Conservation (phyloP, 176 grass and related monocot species). For the Aegilops tauschii region DNA sequence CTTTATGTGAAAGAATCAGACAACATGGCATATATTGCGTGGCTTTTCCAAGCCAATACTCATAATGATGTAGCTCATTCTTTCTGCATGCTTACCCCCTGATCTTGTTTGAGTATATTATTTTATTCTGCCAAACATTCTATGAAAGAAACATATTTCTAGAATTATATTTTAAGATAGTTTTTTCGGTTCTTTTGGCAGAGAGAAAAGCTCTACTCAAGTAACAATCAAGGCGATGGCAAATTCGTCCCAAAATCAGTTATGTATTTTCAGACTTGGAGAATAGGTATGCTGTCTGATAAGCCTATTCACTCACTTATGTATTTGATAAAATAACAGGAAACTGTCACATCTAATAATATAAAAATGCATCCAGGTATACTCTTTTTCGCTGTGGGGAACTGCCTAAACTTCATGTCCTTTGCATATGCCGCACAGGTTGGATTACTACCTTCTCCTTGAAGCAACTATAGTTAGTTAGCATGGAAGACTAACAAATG, state of each 20-base stretch:
- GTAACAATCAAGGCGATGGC: constrained; percentile 60
- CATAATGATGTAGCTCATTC: background rate
- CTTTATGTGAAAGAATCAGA: constrained; percentile 18
- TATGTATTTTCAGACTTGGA: constrained; percentile 96
- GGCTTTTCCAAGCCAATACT: background rate
- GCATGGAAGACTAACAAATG: background rate
- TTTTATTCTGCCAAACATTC: background rate
- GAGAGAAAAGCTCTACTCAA: constrained; percentile 76
- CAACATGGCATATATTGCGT: background rate
- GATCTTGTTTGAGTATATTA: constrained; percentile 8
- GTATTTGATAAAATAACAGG: constrained; percentile 14
- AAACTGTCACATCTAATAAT: constrained; percentile 26
- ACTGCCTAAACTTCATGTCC: constrained; percentile 98
- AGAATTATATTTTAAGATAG: background rate
- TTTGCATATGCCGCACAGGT: constrained; percentile 98
- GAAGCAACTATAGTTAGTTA: background rate
- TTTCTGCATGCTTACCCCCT: background rate
- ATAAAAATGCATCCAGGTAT: constrained; percentile 68
- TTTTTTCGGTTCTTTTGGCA: constrained; percentile 36
- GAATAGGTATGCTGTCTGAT: constrained; percentile 61
- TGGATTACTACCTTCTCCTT: constrained; percentile 29
- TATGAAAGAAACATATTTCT: constrained; percentile 5
- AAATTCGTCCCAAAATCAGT: constrained; percentile 76
- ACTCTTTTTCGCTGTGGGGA: constrained; percentile 83
- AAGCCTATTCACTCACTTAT: background rate